Base-by-base conservation (phyloP, 73 alveolate genomes). In the Paramecium sexaurelia region DNA sequence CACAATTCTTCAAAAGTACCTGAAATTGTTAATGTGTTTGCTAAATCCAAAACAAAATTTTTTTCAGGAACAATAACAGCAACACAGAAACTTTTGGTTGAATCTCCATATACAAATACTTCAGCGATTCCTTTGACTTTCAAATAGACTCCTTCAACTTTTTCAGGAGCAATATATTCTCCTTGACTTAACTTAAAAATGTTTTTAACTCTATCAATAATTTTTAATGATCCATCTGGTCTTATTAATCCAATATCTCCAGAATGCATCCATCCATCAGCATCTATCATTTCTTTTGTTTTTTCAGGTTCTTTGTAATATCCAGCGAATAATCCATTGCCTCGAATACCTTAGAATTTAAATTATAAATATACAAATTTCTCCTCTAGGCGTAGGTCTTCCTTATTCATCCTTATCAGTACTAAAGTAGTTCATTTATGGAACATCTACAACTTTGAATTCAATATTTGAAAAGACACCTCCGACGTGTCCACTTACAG, bases 91-190 rank as follows among this genome's bases (percentile, higher is more conserved):
- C 94, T 75, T 85, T 96, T 89, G 39, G 93, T 95, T 29, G 98
- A 92, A 92, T 98, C 99, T 15, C 99, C 99, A 94, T 98, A 96
- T 5, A 98, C 98, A 82, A 97, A 97, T n/a, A 94, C 94, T 92
- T 97, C 98, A 13, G 95, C 96, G 13, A 98, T 95, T 56, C 93
- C 97, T 47, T 86, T 61, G 5, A 95, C 93, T 88, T 97, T 94
- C 55, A 84, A 61, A 41, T 95, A 95, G 15, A 92, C 91, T 87
- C 89, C 95, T 92, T 98, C 99, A 33, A 98, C 83, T 91, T 96
- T 98, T 85, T 97, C 99, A 5, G 99, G 99, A 13, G 99, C 98
- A 56, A 98, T 96, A 92, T 96, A 96, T 83, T 97, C 99, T 51
- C 99, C 99, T 85, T 97, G 96, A 27, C 96, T 92, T 55, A 97